Percentiles rank a stretch among this genome's conserved stretches.
Evolutionary conservation across 805 yeast species (phyloP).

Genomic region (Scheffersomyces coipomensis): DNA sequence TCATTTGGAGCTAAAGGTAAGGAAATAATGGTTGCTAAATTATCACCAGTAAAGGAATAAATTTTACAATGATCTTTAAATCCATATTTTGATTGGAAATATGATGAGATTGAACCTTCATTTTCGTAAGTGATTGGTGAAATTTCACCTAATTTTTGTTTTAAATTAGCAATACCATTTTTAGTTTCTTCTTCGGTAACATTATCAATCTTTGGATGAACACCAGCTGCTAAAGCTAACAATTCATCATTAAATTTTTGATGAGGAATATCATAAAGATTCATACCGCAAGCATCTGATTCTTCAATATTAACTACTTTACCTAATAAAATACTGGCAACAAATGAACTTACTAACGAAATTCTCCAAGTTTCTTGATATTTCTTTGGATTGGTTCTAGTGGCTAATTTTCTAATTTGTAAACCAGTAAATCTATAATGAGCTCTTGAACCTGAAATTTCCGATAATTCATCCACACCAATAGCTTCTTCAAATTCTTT

Average conservation of each 20-base stretch:
- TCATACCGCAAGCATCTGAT: constrained; percentile 94
- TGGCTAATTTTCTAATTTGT: constrained; percentile 76
- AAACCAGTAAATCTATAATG: constrained; percentile 90
- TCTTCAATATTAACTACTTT: constrained; percentile 65
- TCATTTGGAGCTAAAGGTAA: constrained; percentile 77
- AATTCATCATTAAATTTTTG: constrained; percentile 56
- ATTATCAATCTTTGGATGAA: constrained; percentile 42
- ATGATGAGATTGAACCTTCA: constrained; percentile 54
- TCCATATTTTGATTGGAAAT: constrained; percentile 66
- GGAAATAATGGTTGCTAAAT: constrained; percentile 82
- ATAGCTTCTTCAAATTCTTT: constrained; percentile 55
- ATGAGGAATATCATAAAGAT: constrained; percentile 69
- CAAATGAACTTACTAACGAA: constrained; percentile 74
- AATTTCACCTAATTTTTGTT: constrained; percentile 52
- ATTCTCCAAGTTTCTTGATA: constrained; percentile 62
- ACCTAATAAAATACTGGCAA: constrained; percentile 71
- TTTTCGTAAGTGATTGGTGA: constrained; percentile 49
- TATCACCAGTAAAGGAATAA: constrained; percentile 86
- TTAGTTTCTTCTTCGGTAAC: constrained; percentile 16
- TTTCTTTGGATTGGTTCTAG: constrained; percentile 46
- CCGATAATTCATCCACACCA: constrained; percentile 64
- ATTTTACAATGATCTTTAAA: constrained; percentile 56
- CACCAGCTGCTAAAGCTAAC: constrained; percentile 53
- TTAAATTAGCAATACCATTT: constrained; percentile 40
- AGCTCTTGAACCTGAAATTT: constrained; percentile 79